These are phyloP conservation scores for Aureobasidium sp. DNA, from an alignment of 2,329 filamentous ascomycete species.

Conservation along the genomic window DNA sequence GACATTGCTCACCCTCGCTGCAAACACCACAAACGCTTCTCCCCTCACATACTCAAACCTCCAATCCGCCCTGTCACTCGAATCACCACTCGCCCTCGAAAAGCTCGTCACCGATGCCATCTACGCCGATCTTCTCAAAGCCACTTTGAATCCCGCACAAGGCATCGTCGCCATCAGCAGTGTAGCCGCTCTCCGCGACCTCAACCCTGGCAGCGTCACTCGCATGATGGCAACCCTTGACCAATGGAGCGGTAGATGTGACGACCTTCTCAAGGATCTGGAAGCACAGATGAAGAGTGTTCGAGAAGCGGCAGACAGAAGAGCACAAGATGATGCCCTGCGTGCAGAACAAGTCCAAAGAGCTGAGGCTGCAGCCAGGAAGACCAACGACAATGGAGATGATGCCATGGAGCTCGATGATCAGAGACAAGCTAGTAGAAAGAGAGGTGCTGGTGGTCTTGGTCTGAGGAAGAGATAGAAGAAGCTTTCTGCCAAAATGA, in stretches of 20 bases:
- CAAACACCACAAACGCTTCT: slow-evolving; percentile 40
- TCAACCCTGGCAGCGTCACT: slow-evolving; percentile 65
- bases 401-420: slow-evolving; percentile 32
- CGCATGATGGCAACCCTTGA: slow-evolving; percentile 61
- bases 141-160: slow-evolving; percentile 73
- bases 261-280: slow-evolving; percentile 63
- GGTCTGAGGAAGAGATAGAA: slow-evolving; percentile 7
- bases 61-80: slow-evolving; percentile 58
- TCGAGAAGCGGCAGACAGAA: slow-evolving; percentile 39
- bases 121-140: slow-evolving; percentile 75
- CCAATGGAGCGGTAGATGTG: slow-evolving; percentile 74
- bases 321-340: slow-evolving; percentile 38
- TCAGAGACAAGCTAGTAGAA: slow-evolving; percentile 9
- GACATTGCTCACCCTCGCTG: slow-evolving; percentile 74
- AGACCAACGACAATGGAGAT: slow-evolving; percentile 13
- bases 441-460: background rate
- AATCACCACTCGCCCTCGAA: slow-evolving; percentile 66
- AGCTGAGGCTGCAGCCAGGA: slow-evolving; percentile 23
- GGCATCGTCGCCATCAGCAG: slow-evolving; percentile 70
- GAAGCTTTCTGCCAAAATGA: too few species aligned
- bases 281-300: slow-evolving; percentile 68
- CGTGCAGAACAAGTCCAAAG: slow-evolving; percentile 34
- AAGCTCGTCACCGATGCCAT: slow-evolving; percentile 79
- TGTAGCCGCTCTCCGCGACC: slow-evolving; percentile 78
- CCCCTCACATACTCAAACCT: slow-evolving; percentile 67